These are phyloP conservation scores for Alternaria sp. DNA, from an alignment of 2,329 filamentous ascomycete species.

Conservation along the genomic window DNA sequence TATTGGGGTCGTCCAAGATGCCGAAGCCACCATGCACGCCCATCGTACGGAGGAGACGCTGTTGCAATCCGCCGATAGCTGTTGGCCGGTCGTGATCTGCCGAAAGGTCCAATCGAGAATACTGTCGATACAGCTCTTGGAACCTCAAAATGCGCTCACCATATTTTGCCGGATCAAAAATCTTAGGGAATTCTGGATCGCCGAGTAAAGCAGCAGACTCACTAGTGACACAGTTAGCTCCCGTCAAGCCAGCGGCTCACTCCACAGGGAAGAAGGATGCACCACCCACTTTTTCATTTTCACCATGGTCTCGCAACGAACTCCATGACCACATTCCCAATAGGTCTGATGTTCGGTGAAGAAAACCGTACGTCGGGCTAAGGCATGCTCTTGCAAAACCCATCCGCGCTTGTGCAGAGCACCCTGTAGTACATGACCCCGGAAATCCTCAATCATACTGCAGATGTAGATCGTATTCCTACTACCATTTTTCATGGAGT, in stretches of 20 bases:
- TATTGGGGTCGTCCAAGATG: conserved; percentile 33
- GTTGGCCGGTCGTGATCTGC: conserved; percentile 32
- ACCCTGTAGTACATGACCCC: conserved; percentile 21
- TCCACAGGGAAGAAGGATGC: no score
- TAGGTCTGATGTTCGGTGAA: conserved; percentile 35
- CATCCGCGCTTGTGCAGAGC: conserved; percentile 29
- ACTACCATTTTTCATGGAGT: not conserved
- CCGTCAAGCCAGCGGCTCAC: not conserved
- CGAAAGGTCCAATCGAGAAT: conserved; percentile 37
- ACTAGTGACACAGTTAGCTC: conserved; percentile 3
- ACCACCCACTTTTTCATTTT: conserved; percentile 23
- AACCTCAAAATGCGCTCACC: conserved; percentile 10
- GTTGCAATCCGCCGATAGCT: conserved; percentile 42
- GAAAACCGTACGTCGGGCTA: conserved; percentile 34
- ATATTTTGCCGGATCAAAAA: not conserved
- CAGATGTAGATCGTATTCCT: conserved; percentile 9
- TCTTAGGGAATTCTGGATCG: conserved; percentile 33
- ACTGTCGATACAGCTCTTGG: conserved; percentile 21
- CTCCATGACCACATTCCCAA: conserved; percentile 30
- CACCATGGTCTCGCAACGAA: conserved; percentile 27
- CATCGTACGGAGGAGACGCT: conserved; percentile 32
- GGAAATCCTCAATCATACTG: conserved; percentile 31
- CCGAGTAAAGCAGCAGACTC: conserved; percentile 32
- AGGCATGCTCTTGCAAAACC: conserved; percentile 35
- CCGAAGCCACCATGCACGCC: conserved; percentile 35